A percentile compares a stretch with the other conserved stretches of the same genome.
Evolutionary conservation across 176 grass and related monocot species (phyloP).

Genomic region (Musa itinerans): DNA sequence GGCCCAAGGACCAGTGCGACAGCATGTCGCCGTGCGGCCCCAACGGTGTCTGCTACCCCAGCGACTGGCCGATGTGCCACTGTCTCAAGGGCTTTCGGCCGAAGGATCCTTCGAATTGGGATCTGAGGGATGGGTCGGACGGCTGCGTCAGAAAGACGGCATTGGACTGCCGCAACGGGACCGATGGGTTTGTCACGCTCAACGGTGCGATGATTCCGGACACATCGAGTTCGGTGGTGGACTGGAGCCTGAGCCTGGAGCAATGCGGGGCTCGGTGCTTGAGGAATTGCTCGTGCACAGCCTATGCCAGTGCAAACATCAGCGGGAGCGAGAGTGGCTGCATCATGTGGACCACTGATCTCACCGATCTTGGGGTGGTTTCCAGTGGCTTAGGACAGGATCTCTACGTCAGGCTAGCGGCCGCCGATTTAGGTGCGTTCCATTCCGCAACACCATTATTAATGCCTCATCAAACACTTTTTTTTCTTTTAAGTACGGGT

Average conservation of each 20-base stretch:
- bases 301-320: slow-evolving; percentile 1
- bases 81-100: not conserved
- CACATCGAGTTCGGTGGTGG: not conserved
- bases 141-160: not conserved
- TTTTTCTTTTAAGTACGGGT: not conserved
- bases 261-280: not conserved
- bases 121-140: not conserved
- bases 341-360: not conserved
- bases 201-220: not conserved
- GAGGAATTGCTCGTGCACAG: not conserved
- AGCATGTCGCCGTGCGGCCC: not conserved
- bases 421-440: not conserved
- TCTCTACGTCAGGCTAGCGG: slow-evolving; percentile 1
- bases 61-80: not conserved
- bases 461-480: not conserved
- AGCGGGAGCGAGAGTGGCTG: not conserved
- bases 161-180: not conserved
- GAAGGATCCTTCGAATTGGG: not conserved
- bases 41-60: not conserved
- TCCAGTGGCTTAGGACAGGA: not conserved
- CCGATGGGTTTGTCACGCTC: not conserved
- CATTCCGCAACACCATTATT: not conserved
- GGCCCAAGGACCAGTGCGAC: not conserved
- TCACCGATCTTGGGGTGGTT: not conserved
- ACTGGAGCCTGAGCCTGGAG: not conserved